Evolutionary conservation across 441 rosid species (phyloP), one percentile per base, ranked within the genome.

Genomic region (Viola pubescens): DNA sequence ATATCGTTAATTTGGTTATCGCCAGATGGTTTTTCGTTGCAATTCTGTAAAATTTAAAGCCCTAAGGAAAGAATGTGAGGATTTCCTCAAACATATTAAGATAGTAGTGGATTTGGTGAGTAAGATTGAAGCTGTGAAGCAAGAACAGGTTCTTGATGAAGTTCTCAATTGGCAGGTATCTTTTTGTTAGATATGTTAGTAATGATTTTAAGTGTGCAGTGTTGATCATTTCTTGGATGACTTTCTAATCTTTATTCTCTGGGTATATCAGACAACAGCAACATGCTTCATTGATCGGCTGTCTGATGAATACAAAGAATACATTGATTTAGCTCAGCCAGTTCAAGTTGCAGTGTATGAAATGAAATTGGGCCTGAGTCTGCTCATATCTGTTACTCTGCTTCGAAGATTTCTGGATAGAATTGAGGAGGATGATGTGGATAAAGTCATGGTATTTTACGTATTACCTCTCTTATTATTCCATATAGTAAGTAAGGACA

Each of bases 261-360:
- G 75, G 54, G 49, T 65, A 74, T 61, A 57, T 70, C 83, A 91
- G 96, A 88, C 79, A 77, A 91, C 89, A 16, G 87, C 99, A 54
- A 71, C 75, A 59, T 69, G 81, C 53, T 88, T 90, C 59, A 70
- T 86, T 56, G 76, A 84, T 54, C 84, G 78, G 59, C 66, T 94
- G 62, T 80, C 91, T 58, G 75, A 59, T 53, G 94, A 85, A 56
- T 88, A 90, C 65, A 51, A 72, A 5, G 95, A 85, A 48, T 90
- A 85, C 67, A 61, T 71, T 68, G 99, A 94, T 75, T 61, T 90
- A 66, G 79, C 80, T 62, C 96, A 85, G 68, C 99, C 99, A 70
- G 69, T 90, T 75, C 99, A 88, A 80, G 97, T 94, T 64, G 91
- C 97, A 41, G 75, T 88, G 40, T 94, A 86, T 46, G 95, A 94